Percentiles rank a stretch among this genome's conserved stretches.
Evolutionary conservation across 495 filamentous ascomycete genomes (phyloP).

Genomic region (Sabuloglossum arenarium): DNA sequence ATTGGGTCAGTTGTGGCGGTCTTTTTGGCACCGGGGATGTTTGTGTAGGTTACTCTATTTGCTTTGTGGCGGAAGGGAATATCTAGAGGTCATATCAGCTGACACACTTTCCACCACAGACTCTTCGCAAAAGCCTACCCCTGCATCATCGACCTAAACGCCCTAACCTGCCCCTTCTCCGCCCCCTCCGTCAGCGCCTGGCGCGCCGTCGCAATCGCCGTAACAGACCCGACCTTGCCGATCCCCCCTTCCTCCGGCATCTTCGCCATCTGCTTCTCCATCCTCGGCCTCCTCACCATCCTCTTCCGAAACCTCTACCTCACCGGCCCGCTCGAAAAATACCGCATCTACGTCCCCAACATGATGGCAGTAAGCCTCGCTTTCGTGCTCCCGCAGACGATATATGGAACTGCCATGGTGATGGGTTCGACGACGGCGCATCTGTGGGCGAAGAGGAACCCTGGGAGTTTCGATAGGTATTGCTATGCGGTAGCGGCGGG

Average conservation of each 20-base stretch:
- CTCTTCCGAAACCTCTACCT: conserved; percentile 37
- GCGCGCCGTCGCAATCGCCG: conserved; percentile 41
- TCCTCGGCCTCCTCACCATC: conserved; percentile 24
- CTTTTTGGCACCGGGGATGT: conserved; percentile 41
- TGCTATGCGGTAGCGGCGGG: conserved; percentile 48
- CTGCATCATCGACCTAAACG: conserved; percentile 29
- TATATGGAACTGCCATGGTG: conserved; percentile 34
- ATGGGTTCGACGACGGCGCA: conserved; percentile 35
- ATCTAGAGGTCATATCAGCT: neutral
- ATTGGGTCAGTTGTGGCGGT: conserved; percentile 37
- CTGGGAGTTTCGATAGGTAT: conserved; percentile 34
- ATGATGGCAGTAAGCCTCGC: conserved; percentile 44
- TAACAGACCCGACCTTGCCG: conserved; percentile 34
- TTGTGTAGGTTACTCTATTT: conserved; percentile 17
- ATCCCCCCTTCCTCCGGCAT: conserved; percentile 35
- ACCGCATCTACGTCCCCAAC: conserved; percentile 39
- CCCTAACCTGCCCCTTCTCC: conserved; percentile 27
- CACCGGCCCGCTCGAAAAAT: conserved; percentile 30
- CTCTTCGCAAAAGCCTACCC: conserved; percentile 44
- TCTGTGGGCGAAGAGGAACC: conserved; percentile 34
- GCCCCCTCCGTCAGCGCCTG: conserved; percentile 44
- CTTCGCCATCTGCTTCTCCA: conserved; percentile 33
- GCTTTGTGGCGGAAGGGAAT: no score
- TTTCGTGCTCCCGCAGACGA: conserved; percentile 36
- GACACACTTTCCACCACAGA: neutral